Base-by-base conservation (phyloP, 2,329 filamentous ascomycete genomes). In the Aotearoamyces nothofagi region DNA sequence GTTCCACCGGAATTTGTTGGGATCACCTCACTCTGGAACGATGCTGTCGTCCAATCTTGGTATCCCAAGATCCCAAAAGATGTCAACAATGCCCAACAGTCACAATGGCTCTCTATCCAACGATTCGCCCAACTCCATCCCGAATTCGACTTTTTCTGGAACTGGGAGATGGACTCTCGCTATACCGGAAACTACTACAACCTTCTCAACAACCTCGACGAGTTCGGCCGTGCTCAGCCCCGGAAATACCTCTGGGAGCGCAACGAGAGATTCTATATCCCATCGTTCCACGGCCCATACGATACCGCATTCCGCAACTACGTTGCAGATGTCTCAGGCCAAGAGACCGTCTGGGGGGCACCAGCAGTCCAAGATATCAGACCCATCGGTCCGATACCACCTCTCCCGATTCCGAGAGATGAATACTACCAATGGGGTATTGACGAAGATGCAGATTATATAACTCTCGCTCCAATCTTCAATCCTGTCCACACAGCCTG, bases 131-230 rank as follows among this genome's bases (percentile, higher is more conserved):
- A 78, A 43, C 75, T 78, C 27, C 75, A 83, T 42, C 78, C 78
- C 0, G 72, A 87, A 42, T 90, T 80, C 39, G 78, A 86, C 40
- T 83, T 69, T 42, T 63, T 32, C 26, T 43, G 39, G 40, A 39
- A 43, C 12, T 90, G 81, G 79, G 82, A 90, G 47, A 79, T 83
- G 54, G 80, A 90, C 45, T 73, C 77, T 17, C 66, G 82, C 26
- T 78, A 78, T 45, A 82, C 74, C 0, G 81, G 81, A 6, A 79
- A 90, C 38, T 75, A 84, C 54, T 86, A 87, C 51, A 76, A 87
- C 41, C 69, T 87, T 39, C 66, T 83, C 24, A 66, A 76, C 40
- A 73, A 73, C 36, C 52, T 83, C 5, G 53, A 56, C 13, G 52
- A 61, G 2, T 82, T 80, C 55, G 67, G 68, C 15, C 66, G 63